phyloP scores from a whole-genome alignment of 441 rosid genomes.

The Euphorbia celastroides region DNA sequence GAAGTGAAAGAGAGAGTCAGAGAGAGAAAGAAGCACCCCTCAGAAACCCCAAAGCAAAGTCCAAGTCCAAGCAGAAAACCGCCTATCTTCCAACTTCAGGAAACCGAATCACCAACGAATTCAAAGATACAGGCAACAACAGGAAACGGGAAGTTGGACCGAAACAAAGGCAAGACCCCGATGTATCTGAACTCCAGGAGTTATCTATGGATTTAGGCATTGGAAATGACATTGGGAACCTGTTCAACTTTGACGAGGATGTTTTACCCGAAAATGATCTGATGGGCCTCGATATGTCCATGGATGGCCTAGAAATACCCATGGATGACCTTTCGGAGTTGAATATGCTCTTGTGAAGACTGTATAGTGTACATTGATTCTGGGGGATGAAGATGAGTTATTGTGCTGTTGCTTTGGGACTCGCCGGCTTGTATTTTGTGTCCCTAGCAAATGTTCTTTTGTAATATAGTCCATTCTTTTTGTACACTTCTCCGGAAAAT shows the following conservation, averaged over 20 bases:
- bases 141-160: conserved; percentile 29
- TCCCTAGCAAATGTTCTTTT: conserved; percentile 28
- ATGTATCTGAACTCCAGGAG: conserved; percentile 29
- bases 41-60: conserved; percentile 37
- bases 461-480: conserved; percentile 44
- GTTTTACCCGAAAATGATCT: conserved; percentile 42
- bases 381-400: conserved; percentile 26
- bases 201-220: conserved; percentile 38
- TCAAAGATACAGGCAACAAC: conserved; percentile 20
- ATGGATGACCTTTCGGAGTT: conserved; percentile 47
- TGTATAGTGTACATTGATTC: conserved; percentile 40
- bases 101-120: conserved; percentile 27
- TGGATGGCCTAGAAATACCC: conserved; percentile 41
- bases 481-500: conserved; percentile 27
- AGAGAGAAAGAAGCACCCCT: conserved; percentile 29
- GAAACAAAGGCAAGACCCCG: conserved; percentile 22
- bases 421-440: conserved; percentile 25
- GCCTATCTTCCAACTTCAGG: conserved; percentile 39
- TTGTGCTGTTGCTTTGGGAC: conserved; percentile 26
- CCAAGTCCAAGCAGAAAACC: conserved; percentile 52
- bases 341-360: conserved; percentile 24
- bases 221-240: conserved; percentile 21
- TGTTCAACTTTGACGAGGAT: conserved; percentile 48
- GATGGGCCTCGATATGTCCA: conserved; percentile 31
- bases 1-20: conserved; percentile 62